Conservation (phyloP, 2,329 filamentous ascomycete genomes). For the Thielaviopsis euricoi region DNA sequence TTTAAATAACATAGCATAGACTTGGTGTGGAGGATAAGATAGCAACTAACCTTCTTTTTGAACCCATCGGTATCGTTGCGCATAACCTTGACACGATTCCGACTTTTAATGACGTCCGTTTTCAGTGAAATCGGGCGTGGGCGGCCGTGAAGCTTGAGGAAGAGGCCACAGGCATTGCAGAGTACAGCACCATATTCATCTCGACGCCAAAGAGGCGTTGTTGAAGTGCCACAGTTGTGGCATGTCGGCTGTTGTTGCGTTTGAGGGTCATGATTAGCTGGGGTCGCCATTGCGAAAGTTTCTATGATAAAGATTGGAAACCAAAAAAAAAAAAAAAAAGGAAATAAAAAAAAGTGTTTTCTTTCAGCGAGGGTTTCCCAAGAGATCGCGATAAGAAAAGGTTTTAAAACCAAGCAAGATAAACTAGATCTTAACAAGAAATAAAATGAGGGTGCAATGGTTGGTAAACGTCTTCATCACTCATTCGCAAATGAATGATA, state of each 20-base stretch:
- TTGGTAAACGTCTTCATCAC: no score
- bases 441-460: no score
- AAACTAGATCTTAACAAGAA: neutral
- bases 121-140: conserved; percentile 90
- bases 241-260: conserved; percentile 68
- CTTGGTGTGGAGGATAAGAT: neutral
- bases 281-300: conserved; percentile 22
- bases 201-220: conserved; percentile 90
- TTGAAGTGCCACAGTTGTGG: conserved; percentile 90
- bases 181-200: conserved; percentile 91
- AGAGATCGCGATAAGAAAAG: no score
- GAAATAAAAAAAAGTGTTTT: conserved; percentile 7
- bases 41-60: conserved; percentile 47
- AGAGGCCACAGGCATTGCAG: conserved; percentile 96
- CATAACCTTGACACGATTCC: conserved; percentile 88
- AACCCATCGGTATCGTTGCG: conserved; percentile 45
- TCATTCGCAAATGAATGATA: no score
- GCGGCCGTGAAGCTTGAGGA: conserved; percentile 89
- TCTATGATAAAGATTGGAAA: conserved; percentile 11
- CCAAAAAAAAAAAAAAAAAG: conserved; percentile 18
- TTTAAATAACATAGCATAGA: neutral
- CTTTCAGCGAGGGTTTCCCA: neutral
- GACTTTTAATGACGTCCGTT: conserved; percentile 98
- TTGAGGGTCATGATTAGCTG: conserved; percentile 39
- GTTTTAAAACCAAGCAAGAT: no score